Base-by-base conservation (phyloP, 163 green algal species). In the Scenedesmus sp. region DNA sequence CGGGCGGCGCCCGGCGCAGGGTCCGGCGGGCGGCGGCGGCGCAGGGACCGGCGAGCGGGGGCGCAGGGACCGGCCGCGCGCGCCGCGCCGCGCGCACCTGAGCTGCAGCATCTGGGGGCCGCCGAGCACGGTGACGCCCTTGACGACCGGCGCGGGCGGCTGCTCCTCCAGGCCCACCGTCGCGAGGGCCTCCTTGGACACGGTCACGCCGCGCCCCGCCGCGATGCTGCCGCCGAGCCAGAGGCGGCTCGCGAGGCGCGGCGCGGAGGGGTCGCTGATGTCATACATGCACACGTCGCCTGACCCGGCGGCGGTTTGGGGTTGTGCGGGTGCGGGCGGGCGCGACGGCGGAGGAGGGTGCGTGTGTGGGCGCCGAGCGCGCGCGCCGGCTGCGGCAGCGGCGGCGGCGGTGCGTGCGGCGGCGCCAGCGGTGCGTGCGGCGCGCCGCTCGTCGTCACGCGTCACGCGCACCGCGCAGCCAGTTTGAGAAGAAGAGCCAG, bases 31-130 rank as follows among this genome's bases (percentile, higher is more conserved):
- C n/a, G n/a, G n/a, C n/a, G n/a, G 18, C 28, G 14, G 33, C n/a
- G n/a, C n/a, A n/a, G n/a, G n/a, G n/a, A n/a, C n/a, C n/a, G 11
- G 24, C n/a, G 18, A 36, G 13, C 17, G 24, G 2, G 24, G 24
- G 26, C 56, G 22, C 20, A 65, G 56, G n/a, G 56, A 65, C 20
- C 1, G 2, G 63, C 34, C 51, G 51, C 31, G 22, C 48, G 0
- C 0, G 24, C 13, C 60, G 29, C 36, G n/a, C 48, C 2, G 6
- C 2, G 17, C 78, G 15, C 57, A 87, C 83, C 81, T 87, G 47
- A 97, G 88, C 85, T 97, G 93, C 6, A 97, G 67, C 93, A 97
- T 97, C 86, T 97, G 93, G 7, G 93, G 93, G 7, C 93, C 93
- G 0, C 93, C 93, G 50, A 77, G 75, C 64, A 82, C 53, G 64